These are phyloP conservation scores for Arabidopsis hybrid DNA, from an alignment of 441 rosid genomes.

Conservation along the genomic window DNA sequence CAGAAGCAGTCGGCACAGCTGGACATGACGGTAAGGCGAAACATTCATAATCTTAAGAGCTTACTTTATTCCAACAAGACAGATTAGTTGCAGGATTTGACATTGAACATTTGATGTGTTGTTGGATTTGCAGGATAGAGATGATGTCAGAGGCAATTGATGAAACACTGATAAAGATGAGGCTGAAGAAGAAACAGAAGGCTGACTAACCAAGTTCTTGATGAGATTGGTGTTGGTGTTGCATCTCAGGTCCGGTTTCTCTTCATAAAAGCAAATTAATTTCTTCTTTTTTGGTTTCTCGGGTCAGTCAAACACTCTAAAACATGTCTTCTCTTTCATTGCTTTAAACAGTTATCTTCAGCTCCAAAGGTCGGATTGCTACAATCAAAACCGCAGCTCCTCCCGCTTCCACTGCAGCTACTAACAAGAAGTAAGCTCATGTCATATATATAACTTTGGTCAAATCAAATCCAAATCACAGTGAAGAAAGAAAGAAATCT, in stretches of 20 bases:
- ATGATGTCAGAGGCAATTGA: constrained; percentile 98
- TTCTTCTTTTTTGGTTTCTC: not conserved
- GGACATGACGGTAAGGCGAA: constrained; percentile 84
- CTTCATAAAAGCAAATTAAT: not conserved
- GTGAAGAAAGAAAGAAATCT: not conserved
- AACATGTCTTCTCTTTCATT: constrained; percentile 7
- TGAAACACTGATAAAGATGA: constrained; percentile 97
- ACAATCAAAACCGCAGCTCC: constrained; percentile 64
- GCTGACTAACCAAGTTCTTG: constrained; percentile 99
- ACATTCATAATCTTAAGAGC: too few species aligned
- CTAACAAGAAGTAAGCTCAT: constrained; percentile 24
- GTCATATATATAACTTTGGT: not conserved
- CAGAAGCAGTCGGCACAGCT: constrained; percentile 94
- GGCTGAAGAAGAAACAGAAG: constrained; percentile 98
- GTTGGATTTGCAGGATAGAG: constrained; percentile 66
- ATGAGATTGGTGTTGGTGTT: constrained; percentile 96
- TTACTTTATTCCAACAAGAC: too few species aligned
- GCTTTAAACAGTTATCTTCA: constrained; percentile 74
- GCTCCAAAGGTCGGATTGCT: constrained; percentile 94
- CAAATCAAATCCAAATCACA: not conserved
- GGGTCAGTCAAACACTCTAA: not conserved
- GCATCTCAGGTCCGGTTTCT: constrained; percentile 83
- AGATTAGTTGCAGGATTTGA: not conserved
- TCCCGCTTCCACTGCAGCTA: constrained; percentile 23
- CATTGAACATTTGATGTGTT: not conserved